These are phyloP conservation scores for Triticum dicoccoides DNA, from an alignment of 176 grass and related monocot species.

Conservation along the genomic window DNA sequence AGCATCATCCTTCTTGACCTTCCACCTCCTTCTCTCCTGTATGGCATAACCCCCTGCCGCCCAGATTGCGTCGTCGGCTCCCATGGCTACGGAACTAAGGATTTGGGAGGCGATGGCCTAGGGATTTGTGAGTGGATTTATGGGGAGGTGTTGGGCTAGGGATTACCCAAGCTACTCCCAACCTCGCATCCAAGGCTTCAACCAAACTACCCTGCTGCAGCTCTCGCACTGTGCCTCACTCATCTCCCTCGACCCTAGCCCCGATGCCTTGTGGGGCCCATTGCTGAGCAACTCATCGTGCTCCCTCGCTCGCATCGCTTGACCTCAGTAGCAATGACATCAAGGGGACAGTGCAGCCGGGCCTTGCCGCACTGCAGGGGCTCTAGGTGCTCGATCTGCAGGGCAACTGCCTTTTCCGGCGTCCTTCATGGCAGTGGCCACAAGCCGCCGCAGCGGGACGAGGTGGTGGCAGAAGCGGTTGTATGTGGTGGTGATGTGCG, in stretches of 20 bases:
- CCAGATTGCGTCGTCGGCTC: too few species aligned
- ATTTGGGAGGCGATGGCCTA: too few species aligned
- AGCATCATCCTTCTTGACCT: too few species aligned
- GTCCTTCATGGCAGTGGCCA: not conserved
- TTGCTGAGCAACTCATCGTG: conserved; percentile 49
- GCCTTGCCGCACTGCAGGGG: conserved; percentile 29
- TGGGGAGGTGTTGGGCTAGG: too few species aligned
- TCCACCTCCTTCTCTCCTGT: too few species aligned
- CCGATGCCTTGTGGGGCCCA: conserved; percentile 51
- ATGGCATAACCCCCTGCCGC: too few species aligned
- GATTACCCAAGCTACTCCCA: not conserved
- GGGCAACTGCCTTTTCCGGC: conserved; percentile 53
- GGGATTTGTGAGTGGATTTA: too few species aligned
- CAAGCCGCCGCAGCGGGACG: too few species aligned
- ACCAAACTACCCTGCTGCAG: conserved; percentile 51
- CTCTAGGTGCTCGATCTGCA: conserved; percentile 64
- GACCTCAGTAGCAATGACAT: conserved; percentile 73
- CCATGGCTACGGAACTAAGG: too few species aligned
- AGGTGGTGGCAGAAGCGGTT: too few species aligned
- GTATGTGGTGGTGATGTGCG: too few species aligned
- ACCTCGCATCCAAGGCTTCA: conserved; percentile 77
- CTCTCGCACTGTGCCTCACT: conserved; percentile 52
- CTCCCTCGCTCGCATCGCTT: conserved; percentile 43
- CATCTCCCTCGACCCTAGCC: conserved; percentile 57
- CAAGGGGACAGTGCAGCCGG: conserved; percentile 34